These are phyloP conservation scores for Danielozyma ontarioensis DNA, from an alignment of 805 yeast genomes.

Conservation along the genomic window DNA sequence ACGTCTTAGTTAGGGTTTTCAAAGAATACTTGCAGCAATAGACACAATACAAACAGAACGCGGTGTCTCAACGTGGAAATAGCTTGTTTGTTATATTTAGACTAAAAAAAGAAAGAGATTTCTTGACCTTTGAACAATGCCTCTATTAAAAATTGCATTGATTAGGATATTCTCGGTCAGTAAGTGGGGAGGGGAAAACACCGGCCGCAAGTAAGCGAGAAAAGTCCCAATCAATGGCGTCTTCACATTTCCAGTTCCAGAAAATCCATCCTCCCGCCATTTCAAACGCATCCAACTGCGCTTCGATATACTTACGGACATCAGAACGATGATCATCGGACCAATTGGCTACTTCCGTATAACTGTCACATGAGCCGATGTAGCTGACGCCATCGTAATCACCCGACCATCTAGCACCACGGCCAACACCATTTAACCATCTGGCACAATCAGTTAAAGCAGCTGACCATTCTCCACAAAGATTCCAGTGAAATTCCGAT, in stretches of 20 bases:
- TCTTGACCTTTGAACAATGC: too few relatives aligned
- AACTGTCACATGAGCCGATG: slow-evolving; percentile 41
- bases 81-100: too few relatives aligned
- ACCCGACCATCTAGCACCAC: slow-evolving; percentile 61
- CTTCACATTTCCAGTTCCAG: slow-evolving; percentile 69
- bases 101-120: too few relatives aligned
- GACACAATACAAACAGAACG: too few relatives aligned
- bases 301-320: slow-evolving; percentile 53
- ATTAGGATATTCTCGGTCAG: slow-evolving; percentile 56
- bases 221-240: slow-evolving; percentile 65
- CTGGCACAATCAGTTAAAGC: slow-evolving; percentile 67
- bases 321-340: slow-evolving; percentile 33
- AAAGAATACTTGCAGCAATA: background rate
- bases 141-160: slow-evolving; percentile 46
- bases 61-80: too few relatives aligned
- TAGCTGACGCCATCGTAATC: slow-evolving; percentile 26
- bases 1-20: slow-evolving; percentile 25
- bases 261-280: slow-evolving; percentile 56
- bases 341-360: slow-evolving; percentile 39
- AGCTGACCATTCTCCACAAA: slow-evolving; percentile 12
- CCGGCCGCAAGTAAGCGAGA: slow-evolving; percentile 41
- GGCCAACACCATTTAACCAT: slow-evolving; percentile 66
- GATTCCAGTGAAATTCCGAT: background rate
- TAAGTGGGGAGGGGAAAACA: slow-evolving; percentile 60
- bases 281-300: slow-evolving; percentile 51